A percentile compares a stretch with the other conserved stretches of the same genome.
These are phyloP conservation scores for Striga hermonthica DNA, from an alignment of 305 asterid species.

Conservation along the genomic window DNA sequence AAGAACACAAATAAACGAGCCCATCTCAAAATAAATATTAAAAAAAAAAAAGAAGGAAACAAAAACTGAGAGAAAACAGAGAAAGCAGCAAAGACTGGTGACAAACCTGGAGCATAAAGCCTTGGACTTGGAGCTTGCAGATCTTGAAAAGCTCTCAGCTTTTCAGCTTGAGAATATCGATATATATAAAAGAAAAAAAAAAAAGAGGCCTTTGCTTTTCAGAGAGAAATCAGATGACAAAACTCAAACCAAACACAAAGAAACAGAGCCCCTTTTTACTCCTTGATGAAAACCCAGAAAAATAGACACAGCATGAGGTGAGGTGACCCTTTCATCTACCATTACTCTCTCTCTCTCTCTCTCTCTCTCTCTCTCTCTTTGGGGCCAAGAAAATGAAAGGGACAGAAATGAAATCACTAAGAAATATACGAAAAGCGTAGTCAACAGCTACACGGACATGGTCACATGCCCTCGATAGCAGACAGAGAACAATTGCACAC, in stretches of 20 bases:
- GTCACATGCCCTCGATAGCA: background rate
- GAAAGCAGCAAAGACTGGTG: too few relatives aligned
- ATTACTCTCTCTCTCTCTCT: background rate
- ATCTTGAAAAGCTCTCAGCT: too few relatives aligned
- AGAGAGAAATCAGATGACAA: too few relatives aligned
- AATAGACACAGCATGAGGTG: too few relatives aligned
- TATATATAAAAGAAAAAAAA: background rate
- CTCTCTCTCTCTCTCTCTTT: background rate
- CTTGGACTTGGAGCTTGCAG: too few relatives aligned
- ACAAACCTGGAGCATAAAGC: too few relatives aligned
- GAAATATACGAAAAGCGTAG: conserved; percentile 19
- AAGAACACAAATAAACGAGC: too few relatives aligned
- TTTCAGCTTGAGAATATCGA: too few relatives aligned
- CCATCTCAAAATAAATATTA: too few relatives aligned
- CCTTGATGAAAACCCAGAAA: background rate
- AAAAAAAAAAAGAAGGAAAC: too few relatives aligned
- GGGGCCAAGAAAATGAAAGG: conserved; percentile 25
- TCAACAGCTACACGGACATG: conserved; percentile 20
- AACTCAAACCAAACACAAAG: background rate
- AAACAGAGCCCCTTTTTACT: background rate
- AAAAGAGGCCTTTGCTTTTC: background rate
- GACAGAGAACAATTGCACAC: background rate
- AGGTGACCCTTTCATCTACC: too few relatives aligned
- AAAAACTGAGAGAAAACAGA: too few relatives aligned
- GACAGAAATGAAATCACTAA: conserved; percentile 31